Evolutionary conservation across 805 yeast species (phyloP).

Genomic region (Candida ficus): DNA sequence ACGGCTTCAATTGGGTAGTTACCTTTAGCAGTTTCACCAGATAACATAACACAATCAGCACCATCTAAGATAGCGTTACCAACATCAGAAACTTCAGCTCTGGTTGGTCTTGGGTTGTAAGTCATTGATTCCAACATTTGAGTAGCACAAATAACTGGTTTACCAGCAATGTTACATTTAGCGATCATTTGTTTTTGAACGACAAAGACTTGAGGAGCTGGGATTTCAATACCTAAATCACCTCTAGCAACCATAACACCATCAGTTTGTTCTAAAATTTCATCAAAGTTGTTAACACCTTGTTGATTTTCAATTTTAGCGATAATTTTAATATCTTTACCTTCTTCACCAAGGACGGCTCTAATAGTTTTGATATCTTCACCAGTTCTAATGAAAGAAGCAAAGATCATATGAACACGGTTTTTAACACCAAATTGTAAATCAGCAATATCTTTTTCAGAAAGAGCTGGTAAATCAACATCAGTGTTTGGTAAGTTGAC

Average conservation of each 20-base stretch:
- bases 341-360: slow-evolving; percentile 93
- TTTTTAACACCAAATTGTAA: slow-evolving; percentile 94
- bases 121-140: slow-evolving; percentile 99
- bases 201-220: slow-evolving; percentile 97
- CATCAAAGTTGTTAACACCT: slow-evolving; percentile 99
- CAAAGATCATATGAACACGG: slow-evolving; percentile 97
- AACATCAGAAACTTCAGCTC: slow-evolving; percentile 99
- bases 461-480: slow-evolving; percentile 96
- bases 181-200: slow-evolving; percentile 99
- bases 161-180: slow-evolving; percentile 98
- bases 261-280: slow-evolving; percentile 88
- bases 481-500: slow-evolving; percentile 98
- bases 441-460: slow-evolving; percentile 94
- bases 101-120: slow-evolving; percentile 99
- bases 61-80: slow-evolving; percentile 99
- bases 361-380: slow-evolving; percentile 87
- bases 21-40: slow-evolving; percentile 99
- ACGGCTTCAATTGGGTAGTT: slow-evolving; percentile 97
- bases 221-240: slow-evolving; percentile 98
- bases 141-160: slow-evolving; percentile 99
- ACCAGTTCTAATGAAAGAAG: slow-evolving; percentile 96
- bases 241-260: slow-evolving; percentile 99
- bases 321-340: slow-evolving; percentile 92
- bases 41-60: slow-evolving; percentile 99
- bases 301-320: slow-evolving; percentile 99